phyloP scores from a whole-genome alignment of 352 stramenopile species.

The Pythium folliculosum region DNA sequence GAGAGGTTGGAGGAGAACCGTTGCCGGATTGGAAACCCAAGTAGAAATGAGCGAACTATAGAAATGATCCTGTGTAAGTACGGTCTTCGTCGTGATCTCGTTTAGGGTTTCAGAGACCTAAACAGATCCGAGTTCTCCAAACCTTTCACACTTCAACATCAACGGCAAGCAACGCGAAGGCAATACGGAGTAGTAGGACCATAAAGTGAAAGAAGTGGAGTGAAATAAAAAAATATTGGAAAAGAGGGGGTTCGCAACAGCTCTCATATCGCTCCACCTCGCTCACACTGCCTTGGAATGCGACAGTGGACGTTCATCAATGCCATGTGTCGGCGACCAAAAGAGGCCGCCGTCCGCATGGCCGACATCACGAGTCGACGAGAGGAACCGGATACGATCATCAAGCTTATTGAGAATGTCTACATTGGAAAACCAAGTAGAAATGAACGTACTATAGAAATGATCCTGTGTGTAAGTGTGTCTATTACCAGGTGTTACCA shows the following conservation, averaged over 20 bases:
- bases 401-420: slow-evolving; percentile 6
- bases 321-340: neutral
- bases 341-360: neutral
- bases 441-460: slow-evolving; percentile 10
- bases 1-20: no score
- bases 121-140: neutral
- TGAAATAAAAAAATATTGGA: no score
- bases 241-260: neutral
- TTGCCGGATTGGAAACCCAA: no score
- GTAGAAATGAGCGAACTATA: neutral
- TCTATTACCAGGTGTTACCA: no score
- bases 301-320: slow-evolving; percentile 1
- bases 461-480: no score
- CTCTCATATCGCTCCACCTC: slow-evolving; percentile 4
- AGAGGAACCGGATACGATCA: slow-evolving; percentile 10
- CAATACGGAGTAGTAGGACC: no score
- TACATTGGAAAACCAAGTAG: slow-evolving; percentile 12
- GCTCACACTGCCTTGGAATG: slow-evolving; percentile 10
- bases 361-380: slow-evolving; percentile 1
- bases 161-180: no score
- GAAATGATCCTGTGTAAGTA: neutral
- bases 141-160: no score
- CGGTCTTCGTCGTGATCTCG: neutral
- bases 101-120: neutral
- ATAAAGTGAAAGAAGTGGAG: no score